These are phyloP conservation scores for Coemansia aciculifera DNA, from an alignment of 192 early-diverging fungal species.

Conservation along the genomic window DNA sequence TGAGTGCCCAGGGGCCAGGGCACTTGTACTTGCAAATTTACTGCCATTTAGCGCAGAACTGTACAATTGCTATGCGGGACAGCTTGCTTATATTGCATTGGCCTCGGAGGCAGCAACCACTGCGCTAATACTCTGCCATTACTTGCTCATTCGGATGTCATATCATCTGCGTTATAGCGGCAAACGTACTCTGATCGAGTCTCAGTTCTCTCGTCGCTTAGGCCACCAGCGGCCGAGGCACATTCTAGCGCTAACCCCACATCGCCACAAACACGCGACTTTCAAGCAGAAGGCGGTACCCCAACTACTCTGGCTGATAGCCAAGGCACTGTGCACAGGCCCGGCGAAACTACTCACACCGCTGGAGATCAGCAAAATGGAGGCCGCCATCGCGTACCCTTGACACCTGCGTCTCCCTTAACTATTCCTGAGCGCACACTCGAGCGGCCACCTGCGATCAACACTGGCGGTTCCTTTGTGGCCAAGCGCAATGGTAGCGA, in stretches of 20 bases:
- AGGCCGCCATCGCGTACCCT: not conserved
- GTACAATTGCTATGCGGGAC: not conserved
- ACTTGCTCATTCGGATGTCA: not conserved
- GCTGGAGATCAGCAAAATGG: not conserved
- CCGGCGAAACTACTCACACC: not conserved
- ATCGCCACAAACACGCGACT: not conserved
- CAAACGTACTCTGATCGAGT: slow-evolving; percentile 58
- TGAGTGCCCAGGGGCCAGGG: slow-evolving; percentile 5
- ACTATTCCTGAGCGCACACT: slow-evolving; percentile 14
- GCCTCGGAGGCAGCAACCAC: not conserved
- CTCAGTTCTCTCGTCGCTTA: slow-evolving; percentile 42
- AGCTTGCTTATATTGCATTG: not conserved
- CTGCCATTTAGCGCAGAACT: not conserved
- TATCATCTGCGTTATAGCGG: slow-evolving; percentile 24
- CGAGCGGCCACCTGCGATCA: slow-evolving; percentile 6
- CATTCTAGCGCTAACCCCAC: not conserved
- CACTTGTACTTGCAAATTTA: not conserved
- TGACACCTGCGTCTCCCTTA: slow-evolving; percentile 15
- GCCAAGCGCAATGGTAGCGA: slow-evolving; percentile 1
- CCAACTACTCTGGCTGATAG: not conserved
- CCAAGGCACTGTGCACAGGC: not conserved
- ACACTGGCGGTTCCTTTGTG: not conserved
- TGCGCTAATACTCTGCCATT: not conserved
- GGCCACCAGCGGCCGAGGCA: slow-evolving; percentile 15
- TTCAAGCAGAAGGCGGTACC: not conserved